Evolutionary conservation across 2,329 filamentous ascomycete species (phyloP).

Genomic region (Nannizzia gypsea): DNA sequence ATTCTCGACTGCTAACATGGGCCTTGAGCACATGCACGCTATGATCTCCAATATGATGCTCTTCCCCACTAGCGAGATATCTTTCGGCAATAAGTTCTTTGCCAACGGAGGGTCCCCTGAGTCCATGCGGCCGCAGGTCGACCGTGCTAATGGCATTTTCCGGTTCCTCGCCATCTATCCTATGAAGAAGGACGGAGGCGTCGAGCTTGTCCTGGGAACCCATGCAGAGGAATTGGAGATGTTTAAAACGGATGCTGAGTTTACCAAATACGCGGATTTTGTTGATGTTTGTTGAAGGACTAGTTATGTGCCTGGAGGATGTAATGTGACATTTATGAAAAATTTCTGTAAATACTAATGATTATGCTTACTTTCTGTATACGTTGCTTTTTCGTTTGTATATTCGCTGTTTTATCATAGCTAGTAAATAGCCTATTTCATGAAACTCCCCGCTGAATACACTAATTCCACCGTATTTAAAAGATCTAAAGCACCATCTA

Average conservation of each 20-base stretch:
- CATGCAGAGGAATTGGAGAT: slow-evolving; percentile 6
- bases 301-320: neutral
- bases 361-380: neutral
- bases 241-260: neutral
- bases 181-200: slow-evolving; percentile 4
- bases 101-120: neutral
- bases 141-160: slow-evolving; percentile 3
- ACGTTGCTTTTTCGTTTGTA: neutral
- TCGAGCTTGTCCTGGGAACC: slow-evolving; percentile 3
- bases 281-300: neutral
- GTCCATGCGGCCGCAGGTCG: slow-evolving; percentile 5
- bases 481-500: no score
- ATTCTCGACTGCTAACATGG: slow-evolving; percentile 5
- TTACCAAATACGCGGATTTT: slow-evolving; percentile 3
- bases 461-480: no score
- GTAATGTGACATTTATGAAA: neutral
- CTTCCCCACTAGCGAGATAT: slow-evolving; percentile 1
- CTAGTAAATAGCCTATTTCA: neutral
- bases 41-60: slow-evolving; percentile 7
- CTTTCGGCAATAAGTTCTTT: neutral
- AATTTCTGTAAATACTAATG: neutral
- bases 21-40: slow-evolving; percentile 5
- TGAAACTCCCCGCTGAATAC: no score
- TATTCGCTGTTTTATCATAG: neutral
- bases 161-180: slow-evolving; percentile 5